Percentiles rank a stretch among this genome's conserved stretches.
These are phyloP conservation scores for Saturnispora bothae DNA, from an alignment of 805 yeast genomes.

Conservation along the genomic window DNA sequence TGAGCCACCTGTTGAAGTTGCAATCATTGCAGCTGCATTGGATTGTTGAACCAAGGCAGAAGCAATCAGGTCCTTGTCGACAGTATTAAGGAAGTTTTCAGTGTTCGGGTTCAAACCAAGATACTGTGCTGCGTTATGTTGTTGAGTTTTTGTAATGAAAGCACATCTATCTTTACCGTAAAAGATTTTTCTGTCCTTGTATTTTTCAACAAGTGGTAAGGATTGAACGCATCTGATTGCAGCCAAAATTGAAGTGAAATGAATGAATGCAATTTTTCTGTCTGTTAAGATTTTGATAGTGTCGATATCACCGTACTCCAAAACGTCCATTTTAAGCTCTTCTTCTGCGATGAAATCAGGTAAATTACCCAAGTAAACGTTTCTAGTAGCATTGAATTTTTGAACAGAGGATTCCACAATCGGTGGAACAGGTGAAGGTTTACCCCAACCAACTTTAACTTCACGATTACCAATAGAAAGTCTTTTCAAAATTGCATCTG, in stretches of 20 bases:
- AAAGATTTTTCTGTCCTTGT: slow-evolving; percentile 67
- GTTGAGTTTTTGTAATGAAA: slow-evolving; percentile 88
- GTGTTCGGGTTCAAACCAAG: slow-evolving; percentile 83
- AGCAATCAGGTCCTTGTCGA: slow-evolving; percentile 50
- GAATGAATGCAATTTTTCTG: slow-evolving; percentile 84
- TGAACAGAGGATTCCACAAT: slow-evolving; percentile 66
- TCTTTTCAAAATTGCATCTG: slow-evolving; percentile 82
- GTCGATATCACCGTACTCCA: slow-evolving; percentile 74
- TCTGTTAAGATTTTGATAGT: slow-evolving; percentile 68
- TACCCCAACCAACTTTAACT: slow-evolving; percentile 90
- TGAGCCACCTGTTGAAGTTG: slow-evolving; percentile 89
- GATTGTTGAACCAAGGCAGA: slow-evolving; percentile 82
- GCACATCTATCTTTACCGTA: slow-evolving; percentile 96
- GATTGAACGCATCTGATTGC: slow-evolving; percentile 82
- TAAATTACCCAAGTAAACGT: slow-evolving; percentile 79
- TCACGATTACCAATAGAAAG: slow-evolving; percentile 72
- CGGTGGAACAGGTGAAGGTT: slow-evolving; percentile 63
- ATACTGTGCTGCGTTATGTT: slow-evolving; percentile 93
- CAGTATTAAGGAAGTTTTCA: slow-evolving; percentile 59
- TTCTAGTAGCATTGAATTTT: slow-evolving; percentile 85
- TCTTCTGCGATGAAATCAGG: slow-evolving; percentile 50
- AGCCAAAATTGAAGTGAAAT: slow-evolving; percentile 72
- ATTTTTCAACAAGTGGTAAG: slow-evolving; percentile 57
- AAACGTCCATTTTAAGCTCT: slow-evolving; percentile 55
- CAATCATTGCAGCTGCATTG: slow-evolving; percentile 96